These are phyloP conservation scores for Streptanthus diversifolius DNA, from an alignment of 345 rosid genomes.

Conservation along the genomic window DNA sequence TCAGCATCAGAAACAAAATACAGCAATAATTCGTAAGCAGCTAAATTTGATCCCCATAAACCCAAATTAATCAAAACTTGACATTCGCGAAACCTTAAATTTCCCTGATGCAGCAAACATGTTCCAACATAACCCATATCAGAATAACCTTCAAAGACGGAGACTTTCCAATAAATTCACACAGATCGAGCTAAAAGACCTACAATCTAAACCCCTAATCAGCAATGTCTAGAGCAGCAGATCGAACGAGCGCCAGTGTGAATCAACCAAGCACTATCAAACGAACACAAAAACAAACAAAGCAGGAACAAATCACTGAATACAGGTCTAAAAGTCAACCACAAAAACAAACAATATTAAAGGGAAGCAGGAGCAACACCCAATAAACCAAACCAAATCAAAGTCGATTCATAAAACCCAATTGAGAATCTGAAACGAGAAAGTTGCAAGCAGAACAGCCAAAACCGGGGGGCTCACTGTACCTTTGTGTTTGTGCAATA, in stretches of 20 bases:
- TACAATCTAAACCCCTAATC: neutral
- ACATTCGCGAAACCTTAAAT: neutral
- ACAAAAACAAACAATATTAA: neutral
- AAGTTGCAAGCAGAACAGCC: neutral
- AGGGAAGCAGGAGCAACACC: neutral
- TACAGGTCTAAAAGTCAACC: slow-evolving; percentile 30
- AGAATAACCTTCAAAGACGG: neutral
- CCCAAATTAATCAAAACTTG: neutral
- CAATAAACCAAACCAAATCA: neutral
- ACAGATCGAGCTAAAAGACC: neutral
- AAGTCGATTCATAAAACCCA: neutral
- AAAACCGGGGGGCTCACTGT: neutral
- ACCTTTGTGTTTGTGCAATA: neutral
- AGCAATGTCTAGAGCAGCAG: slow-evolving; percentile 3
- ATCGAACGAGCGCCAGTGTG: slow-evolving; percentile 7
- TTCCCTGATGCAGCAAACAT: neutral
- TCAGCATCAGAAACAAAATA: neutral
- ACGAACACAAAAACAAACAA: neutral
- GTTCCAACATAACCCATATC: neutral
- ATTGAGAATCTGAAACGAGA: slow-evolving; percentile 12
- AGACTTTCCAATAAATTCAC: neutral
- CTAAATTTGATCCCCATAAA: neutral
- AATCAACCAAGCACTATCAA: slow-evolving; percentile 15
- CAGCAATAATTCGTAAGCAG: neutral
- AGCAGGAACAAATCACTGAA: slow-evolving; percentile 13